Evolutionary conservation across 495 filamentous ascomycete species (phyloP), one percentile per base, ranked within the genome.

Genomic region (Jackrogersella minutella): DNA sequence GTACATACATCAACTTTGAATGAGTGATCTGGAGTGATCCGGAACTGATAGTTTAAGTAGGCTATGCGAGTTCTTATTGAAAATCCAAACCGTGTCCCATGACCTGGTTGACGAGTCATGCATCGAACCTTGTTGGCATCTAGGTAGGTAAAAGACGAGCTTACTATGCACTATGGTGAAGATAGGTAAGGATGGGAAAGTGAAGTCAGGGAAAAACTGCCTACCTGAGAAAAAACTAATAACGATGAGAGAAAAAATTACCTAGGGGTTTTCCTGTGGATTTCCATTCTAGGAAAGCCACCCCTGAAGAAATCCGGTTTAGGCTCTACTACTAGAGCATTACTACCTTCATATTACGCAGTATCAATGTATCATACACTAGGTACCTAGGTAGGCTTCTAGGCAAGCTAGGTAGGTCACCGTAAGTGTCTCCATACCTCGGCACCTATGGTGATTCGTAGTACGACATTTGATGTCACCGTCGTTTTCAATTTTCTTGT

Each of bases 401-500:
- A 30, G 7, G 7, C 3, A 58, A 30, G 46, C 33, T 58, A 36
- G 34, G 36, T 47, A n/a, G n/a, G n/a, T n/a, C n/a, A 36, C 21
- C 39, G 39, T 36, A 19, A 14, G 16, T n/a, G n/a, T n/a, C 13
- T 39, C 33, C 13, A 5, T 43, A 39, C 44, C 16, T 51, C n/a
- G n/a, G n/a, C n/a, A n/a, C n/a, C n/a, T n/a, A n/a, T n/a, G n/a
- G n/a, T n/a, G n/a, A n/a, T n/a, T n/a, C n/a, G n/a, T n/a, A 58
- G 14, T 44, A 37, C n/a, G 19, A 49, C 16, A 54, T 43, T 24
- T 49, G 22, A 56, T 44, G 53, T 57, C 51, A 41, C 44, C 52
- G 22, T 19, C 39, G 58, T 58, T 57, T n/a, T 62, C 58, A 52
- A 53, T 62, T 33, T 33, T 7, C 13, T 51, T 21, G 6, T 16